Evolutionary conservation across 805 yeast species (phyloP).

Genomic region (Nakazawaea wyomingensis): DNA sequence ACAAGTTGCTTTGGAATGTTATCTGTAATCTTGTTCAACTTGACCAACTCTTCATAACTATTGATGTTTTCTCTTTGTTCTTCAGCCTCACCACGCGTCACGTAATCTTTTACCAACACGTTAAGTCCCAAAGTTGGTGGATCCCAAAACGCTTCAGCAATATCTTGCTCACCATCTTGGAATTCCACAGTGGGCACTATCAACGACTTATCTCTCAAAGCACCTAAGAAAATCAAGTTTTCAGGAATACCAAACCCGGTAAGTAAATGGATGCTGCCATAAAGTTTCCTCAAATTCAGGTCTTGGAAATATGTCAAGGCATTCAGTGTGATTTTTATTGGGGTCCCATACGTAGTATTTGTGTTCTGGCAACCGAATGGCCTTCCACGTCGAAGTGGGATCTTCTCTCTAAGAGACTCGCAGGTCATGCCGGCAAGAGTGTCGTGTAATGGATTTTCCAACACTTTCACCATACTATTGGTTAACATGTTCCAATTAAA

Average conservation of each 20-base stretch:
- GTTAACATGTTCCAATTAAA: slow-evolving; percentile 12
- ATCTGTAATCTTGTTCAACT: background rate
- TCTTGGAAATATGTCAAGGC: slow-evolving; percentile 2
- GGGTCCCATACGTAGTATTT: background rate
- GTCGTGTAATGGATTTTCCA: slow-evolving; percentile 3
- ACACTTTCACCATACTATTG: background rate
- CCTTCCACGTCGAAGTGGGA: background rate
- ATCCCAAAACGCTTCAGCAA: background rate
- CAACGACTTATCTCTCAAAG: background rate
- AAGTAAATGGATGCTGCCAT: slow-evolving; percentile 2
- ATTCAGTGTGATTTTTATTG: background rate
- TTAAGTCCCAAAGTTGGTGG: background rate
- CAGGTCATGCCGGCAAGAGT: background rate
- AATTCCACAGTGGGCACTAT: background rate
- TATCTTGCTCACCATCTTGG: slow-evolving; percentile 5
- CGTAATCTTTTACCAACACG: background rate
- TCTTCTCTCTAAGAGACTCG: background rate
- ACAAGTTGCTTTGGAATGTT: background rate
- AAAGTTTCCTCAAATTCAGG: background rate
- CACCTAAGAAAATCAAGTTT: slow-evolving; percentile 4
- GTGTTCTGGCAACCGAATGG: background rate
- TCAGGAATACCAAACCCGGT: background rate
- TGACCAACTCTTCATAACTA: background rate
- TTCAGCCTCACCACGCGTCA: background rate
- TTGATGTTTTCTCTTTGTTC: background rate